phyloP scores from a whole-genome alignment of 768 basidiomycete genomes.

The Chiua virens region DNA sequence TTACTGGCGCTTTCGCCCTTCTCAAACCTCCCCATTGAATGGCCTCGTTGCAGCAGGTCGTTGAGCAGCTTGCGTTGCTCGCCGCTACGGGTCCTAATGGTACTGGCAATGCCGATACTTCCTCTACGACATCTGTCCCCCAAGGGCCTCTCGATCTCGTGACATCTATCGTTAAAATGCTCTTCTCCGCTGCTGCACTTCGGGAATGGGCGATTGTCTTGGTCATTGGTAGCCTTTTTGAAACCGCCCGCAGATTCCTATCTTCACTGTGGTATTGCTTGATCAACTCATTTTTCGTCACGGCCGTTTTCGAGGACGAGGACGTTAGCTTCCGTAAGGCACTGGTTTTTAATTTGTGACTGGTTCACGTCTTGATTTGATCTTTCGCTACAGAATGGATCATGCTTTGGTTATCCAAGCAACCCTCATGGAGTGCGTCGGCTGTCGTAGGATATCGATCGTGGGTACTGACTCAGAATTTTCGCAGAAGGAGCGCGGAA shows the following conservation, averaged over 20 bases:
- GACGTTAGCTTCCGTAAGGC: constrained; percentile 57
- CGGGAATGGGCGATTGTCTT: constrained; percentile 66
- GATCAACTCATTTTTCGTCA: constrained; percentile 58
- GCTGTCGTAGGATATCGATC: background rate
- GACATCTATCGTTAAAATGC: constrained; percentile 39
- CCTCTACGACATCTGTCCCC: constrained; percentile 6
- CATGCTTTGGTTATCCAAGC: constrained; percentile 65
- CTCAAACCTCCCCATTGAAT: background rate
- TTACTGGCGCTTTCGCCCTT: background rate
- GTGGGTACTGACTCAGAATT: background rate
- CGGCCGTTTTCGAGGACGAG: constrained; percentile 56
- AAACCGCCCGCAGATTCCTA: constrained; percentile 51
- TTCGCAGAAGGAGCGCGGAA: constrained; percentile 42
- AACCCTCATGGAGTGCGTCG: constrained; percentile 56
- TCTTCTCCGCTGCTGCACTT: constrained; percentile 55
- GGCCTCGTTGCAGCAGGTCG: constrained; percentile 30
- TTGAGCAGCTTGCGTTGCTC: constrained; percentile 29
- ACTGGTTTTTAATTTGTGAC: background rate
- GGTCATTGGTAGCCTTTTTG: constrained; percentile 60
- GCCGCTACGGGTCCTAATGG: constrained; percentile 14
- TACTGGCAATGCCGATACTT: constrained; percentile 14
- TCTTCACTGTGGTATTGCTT: constrained; percentile 43
- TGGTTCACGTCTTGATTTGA: background rate
- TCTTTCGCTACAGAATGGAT: constrained; percentile 56
- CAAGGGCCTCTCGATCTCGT: constrained; percentile 26